Percentiles rank a stretch among this genome's conserved stretches.
These are phyloP conservation scores for Trypanosoma brucei DNA, from an alignment of 208 protist genomes.

Conservation along the genomic window DNA sequence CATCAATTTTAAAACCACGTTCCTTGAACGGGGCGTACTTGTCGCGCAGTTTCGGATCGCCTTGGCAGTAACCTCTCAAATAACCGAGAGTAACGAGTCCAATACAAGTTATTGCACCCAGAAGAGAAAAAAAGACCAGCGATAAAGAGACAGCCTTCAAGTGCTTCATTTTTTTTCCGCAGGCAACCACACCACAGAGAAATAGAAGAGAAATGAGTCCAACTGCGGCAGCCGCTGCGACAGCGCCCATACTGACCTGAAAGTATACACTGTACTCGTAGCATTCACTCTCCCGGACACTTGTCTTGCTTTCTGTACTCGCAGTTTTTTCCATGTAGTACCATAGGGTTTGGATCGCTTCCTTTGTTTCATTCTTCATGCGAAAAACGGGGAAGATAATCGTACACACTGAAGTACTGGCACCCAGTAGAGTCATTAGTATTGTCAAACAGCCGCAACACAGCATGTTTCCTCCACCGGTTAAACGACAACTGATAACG, in stretches of 20 bases:
- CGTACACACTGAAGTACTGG: background rate
- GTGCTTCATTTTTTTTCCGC: background rate
- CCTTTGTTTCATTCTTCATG: background rate
- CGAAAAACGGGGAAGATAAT: slow-evolving; percentile 1
- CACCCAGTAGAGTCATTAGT: background rate
- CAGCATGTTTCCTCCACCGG: slow-evolving; percentile 2
- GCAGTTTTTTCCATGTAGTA: background rate
- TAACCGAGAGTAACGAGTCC: slow-evolving; percentile 14
- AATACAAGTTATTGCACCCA: background rate
- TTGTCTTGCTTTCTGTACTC: background rate
- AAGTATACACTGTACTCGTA: slow-evolving; percentile 1
- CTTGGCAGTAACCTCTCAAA: slow-evolving; percentile 9
- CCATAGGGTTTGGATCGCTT: background rate
- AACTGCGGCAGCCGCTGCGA: background rate
- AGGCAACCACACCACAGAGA: background rate
- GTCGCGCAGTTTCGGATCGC: background rate
- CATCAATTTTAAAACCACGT: slow-evolving; percentile 1
- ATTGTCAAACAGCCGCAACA: background rate
- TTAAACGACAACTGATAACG: background rate
- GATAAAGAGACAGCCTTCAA: background rate
- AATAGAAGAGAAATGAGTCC: slow-evolving; percentile 6
- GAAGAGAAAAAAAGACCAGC: slow-evolving; percentile 1
- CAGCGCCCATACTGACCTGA: background rate
- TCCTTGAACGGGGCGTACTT: slow-evolving; percentile 1
- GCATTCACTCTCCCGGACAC: background rate